phyloP scores from a whole-genome alignment of 306 rosid genomes.

The Rosa chinensis region DNA sequence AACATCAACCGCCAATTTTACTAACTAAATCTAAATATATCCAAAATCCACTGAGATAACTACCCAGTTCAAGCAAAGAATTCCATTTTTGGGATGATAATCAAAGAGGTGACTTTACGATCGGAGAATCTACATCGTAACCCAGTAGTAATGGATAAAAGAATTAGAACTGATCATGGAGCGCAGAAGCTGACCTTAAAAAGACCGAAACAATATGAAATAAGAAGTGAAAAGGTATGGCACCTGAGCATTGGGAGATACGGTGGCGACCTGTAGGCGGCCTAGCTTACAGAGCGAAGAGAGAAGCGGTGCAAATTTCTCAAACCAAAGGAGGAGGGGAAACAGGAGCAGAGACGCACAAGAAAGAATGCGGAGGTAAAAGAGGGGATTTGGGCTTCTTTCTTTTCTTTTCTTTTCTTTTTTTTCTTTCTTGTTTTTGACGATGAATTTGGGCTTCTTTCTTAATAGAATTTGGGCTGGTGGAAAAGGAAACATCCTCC shows the following conservation, averaged over 20 bases:
- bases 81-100: neutral
- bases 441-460: too few relatives aligned
- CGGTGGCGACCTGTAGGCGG: neutral
- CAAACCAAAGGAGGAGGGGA: too few relatives aligned
- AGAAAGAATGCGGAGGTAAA: too few relatives aligned
- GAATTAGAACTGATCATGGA: neutral
- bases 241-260: slow-evolving; percentile 5
- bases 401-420: too few relatives aligned
- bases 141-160: too few relatives aligned
- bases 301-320: too few relatives aligned
- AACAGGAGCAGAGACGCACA: too few relatives aligned
- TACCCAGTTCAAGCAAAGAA: neutral
- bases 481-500: too few relatives aligned
- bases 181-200: neutral
- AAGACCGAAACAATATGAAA: neutral
- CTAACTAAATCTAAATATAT: neutral
- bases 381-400: too few relatives aligned
- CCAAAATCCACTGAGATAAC: neutral
- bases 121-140: neutral
- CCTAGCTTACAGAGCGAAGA: neutral
- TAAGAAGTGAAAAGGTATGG: neutral
- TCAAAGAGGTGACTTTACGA: neutral
- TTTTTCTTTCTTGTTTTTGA: too few relatives aligned
- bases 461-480: too few relatives aligned
- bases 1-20: neutral